Percentiles rank a stretch among this genome's conserved stretches.
phyloP scores from a whole-genome alignment of 2,329 filamentous ascomycete genomes.

The Nothomitra cinnamomea region DNA sequence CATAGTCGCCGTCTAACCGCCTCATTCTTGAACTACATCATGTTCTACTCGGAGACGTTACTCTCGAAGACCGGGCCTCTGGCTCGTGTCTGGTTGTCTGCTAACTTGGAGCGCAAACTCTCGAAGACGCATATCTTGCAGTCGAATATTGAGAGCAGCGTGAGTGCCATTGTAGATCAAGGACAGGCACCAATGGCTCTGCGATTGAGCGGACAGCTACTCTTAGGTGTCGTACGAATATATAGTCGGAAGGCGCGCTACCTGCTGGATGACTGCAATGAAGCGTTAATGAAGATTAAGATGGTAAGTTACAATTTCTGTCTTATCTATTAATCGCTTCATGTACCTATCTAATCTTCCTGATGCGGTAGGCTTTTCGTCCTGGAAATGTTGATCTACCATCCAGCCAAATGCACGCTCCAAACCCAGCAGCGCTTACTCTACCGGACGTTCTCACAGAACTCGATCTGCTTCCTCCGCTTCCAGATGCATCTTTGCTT shows the following conservation, averaged over 20 bases:
- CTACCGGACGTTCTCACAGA: slow-evolving; percentile 87
- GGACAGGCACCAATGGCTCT: slow-evolving; percentile 89
- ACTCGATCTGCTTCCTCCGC: slow-evolving; percentile 60
- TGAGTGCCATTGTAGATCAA: slow-evolving; percentile 85
- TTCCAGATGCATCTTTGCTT: slow-evolving; percentile 75
- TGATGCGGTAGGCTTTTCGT: slow-evolving; percentile 60
- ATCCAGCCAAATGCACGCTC: slow-evolving; percentile 55
- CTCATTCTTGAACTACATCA: slow-evolving; percentile 23
- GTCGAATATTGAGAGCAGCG: slow-evolving; percentile 86
- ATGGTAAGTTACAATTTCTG: slow-evolving; percentile 45
- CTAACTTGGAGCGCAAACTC: slow-evolving; percentile 95
- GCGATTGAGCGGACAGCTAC: slow-evolving; percentile 79
- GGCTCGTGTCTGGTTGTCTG: slow-evolving; percentile 94
- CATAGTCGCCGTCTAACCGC: neutral
- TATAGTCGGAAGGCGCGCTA: slow-evolving; percentile 97
- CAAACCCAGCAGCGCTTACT: slow-evolving; percentile 71
- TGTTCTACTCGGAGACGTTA: slow-evolving; percentile 97
- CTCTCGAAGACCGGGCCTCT: slow-evolving; percentile 93
- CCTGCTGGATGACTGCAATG: slow-evolving; percentile 90
- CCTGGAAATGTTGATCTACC: slow-evolving; percentile 93
- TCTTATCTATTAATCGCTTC: neutral
- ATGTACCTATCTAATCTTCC: neutral
- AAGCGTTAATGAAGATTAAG: slow-evolving; percentile 94
- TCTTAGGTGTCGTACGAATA: slow-evolving; percentile 91
- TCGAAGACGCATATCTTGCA: slow-evolving; percentile 93